phyloP scores from a whole-genome alignment of 2,329 filamentous ascomycete species.

The Fonsecaea monophora region DNA sequence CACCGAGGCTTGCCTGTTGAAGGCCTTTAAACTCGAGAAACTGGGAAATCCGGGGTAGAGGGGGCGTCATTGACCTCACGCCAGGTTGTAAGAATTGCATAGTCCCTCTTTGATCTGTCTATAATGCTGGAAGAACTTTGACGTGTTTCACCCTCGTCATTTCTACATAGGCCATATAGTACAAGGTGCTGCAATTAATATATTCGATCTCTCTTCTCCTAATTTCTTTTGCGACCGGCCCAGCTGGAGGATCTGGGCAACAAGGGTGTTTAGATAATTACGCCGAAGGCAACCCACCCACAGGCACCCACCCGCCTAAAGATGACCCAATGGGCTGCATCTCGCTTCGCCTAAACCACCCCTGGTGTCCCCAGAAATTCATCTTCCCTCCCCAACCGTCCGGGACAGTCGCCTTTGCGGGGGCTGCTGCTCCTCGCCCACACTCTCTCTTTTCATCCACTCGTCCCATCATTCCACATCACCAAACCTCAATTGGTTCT shows the following conservation, averaged over 20 bases:
- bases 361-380: background rate
- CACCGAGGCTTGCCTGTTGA: background rate
- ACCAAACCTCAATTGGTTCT: background rate
- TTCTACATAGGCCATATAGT: background rate
- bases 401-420: background rate
- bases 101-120: background rate
- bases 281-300: constrained; percentile 8
- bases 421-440: background rate
- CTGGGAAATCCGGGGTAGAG: background rate
- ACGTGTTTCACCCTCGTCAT: background rate
- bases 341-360: background rate
- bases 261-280: background rate
- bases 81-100: background rate
- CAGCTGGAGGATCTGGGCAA: background rate
- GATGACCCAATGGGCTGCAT: background rate
- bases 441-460: background rate
- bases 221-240: background rate
- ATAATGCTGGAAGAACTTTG: background rate
- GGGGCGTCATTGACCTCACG: background rate
- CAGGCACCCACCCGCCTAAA: constrained; percentile 1
- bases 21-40: background rate
- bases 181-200: background rate
- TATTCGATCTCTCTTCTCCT: background rate
- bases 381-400: background rate
- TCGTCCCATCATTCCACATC: background rate